phyloP scores from a whole-genome alignment of 176 grass and related monocot species.

The Zoysia pacifica region DNA sequence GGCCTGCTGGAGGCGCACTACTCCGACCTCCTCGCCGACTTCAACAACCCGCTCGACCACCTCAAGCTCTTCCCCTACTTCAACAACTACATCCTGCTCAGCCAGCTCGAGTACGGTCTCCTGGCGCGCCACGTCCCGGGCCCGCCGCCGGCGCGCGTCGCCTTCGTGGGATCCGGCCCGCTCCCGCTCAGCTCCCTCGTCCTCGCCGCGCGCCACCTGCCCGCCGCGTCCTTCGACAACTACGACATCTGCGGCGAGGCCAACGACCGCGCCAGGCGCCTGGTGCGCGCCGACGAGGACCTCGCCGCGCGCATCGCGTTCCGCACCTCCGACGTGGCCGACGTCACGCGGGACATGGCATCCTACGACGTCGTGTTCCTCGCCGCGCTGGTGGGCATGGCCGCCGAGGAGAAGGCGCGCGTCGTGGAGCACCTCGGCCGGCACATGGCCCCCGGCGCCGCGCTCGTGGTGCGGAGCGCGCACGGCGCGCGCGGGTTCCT shows the following conservation, averaged over 20 bases:
- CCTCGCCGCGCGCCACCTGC: slow-evolving; percentile 39
- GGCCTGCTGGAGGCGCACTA: slow-evolving; percentile 79
- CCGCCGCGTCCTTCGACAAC: slow-evolving; percentile 31
- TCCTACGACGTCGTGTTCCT: slow-evolving; percentile 77
- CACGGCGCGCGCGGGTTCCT: slow-evolving; percentile 80
- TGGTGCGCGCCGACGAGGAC: not conserved
- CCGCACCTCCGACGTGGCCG: not conserved
- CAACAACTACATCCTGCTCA: slow-evolving; percentile 70
- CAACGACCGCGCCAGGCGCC: not conserved
- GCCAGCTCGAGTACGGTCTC: not conserved
- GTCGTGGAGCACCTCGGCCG: slow-evolving; percentile 71
- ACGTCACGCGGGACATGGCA: not conserved
- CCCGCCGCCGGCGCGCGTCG: not conserved
- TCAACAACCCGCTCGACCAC: slow-evolving; percentile 71
- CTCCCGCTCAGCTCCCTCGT: slow-evolving; percentile 1
- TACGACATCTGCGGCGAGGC: not conserved
- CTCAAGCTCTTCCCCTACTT: slow-evolving; percentile 73
- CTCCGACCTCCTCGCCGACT: slow-evolving; percentile 68
- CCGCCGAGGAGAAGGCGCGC: slow-evolving; percentile 60
- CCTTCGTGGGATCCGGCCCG: not conserved
- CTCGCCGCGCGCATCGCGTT: not conserved
- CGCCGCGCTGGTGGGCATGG: slow-evolving; percentile 84
- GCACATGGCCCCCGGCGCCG: slow-evolving; percentile 64
- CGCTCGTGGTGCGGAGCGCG: slow-evolving; percentile 88
- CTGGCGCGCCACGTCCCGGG: slow-evolving; percentile 37